Conservation (phyloP, 257 asterid species). For the Agastache rugosa region DNA sequence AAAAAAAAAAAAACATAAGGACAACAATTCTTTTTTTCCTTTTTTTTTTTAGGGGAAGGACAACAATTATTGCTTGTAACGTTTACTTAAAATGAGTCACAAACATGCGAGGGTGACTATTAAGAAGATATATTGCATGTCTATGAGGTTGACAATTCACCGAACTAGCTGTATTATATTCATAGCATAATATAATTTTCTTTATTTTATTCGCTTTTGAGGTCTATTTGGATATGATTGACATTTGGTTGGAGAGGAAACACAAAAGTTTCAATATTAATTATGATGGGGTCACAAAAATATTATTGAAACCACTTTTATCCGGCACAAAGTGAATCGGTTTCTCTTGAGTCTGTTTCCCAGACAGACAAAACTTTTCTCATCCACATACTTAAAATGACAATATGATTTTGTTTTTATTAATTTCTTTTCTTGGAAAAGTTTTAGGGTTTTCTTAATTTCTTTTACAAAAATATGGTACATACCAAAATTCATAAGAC, state of each 20-base stretch:
- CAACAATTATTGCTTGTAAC: neutral
- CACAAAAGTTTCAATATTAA: slow-evolving; percentile 40
- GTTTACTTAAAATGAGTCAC: neutral
- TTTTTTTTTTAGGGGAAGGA: too few relatives aligned
- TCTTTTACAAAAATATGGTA: neutral
- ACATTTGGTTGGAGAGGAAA: slow-evolving; percentile 17
- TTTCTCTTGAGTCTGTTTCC: slow-evolving; percentile 36
- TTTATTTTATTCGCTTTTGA: neutral
- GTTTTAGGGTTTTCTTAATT: neutral
- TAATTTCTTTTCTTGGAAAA: neutral
- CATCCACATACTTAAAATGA: slow-evolving; percentile 30
- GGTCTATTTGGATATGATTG: slow-evolving; percentile 27
- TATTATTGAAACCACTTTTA: slow-evolving; percentile 36
- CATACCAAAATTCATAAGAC: too few relatives aligned
- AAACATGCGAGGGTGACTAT: neutral
- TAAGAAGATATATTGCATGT: neutral
- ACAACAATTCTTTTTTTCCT: too few relatives aligned
- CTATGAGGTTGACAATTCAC: neutral
- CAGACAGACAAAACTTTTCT: slow-evolving; percentile 31
- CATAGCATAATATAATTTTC: neutral
- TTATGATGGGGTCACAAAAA: slow-evolving; percentile 30
- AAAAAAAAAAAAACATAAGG: neutral
- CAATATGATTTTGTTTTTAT: neutral
- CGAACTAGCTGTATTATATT: neutral
- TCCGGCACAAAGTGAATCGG: slow-evolving; percentile 39